Base-by-base conservation (phyloP, 1,139 yeast species). In the Nakaseomyces sp. region DNA sequence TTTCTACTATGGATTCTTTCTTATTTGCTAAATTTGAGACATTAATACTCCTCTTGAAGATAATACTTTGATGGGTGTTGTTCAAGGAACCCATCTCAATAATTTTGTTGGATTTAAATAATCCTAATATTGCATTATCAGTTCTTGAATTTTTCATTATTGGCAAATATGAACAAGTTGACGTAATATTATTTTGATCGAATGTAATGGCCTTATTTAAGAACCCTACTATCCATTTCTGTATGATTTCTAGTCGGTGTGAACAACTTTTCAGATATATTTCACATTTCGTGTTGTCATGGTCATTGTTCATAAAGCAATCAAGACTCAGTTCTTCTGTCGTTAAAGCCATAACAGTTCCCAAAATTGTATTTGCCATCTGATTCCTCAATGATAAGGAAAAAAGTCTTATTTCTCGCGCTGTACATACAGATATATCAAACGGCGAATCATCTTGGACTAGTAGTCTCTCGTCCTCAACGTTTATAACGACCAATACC, bases 161-260 rank as follows among this genome's bases (percentile, higher is more conserved):
- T 3, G 56, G 52, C 1, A 62, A 60, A 6, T 50, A 17, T n/a
- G 52, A 50, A 33, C 59, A 43, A 1, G 60, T 60, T 1, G 63
- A 57, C 3, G 63, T 57, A 22, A 62, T 51, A 37, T 47, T 48
- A 4, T 37, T 24, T 17, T 51, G 52, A 40, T 51, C 45, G 37
- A 61, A 57, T 8, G 37, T 29, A 9, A 61, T 35, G 4, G 51
- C 54, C 6, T 41, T 44, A 41, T 61, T 52, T 10, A 59, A 45
- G 9, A 62, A 41, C 0, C 57, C 64, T 1, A 62, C 53, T 5
- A 60, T 56, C 66, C 66, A 62, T 48, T 61, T 54, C 49, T 20
- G 38, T 5, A 32, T 32, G 17, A 32, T 18, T 9, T 32, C 36
- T 12, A 18, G 4, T 18, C 13, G 17, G 12, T 32, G n/a, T 4